A percentile compares a stretch with the other conserved stretches of the same genome.
phyloP scores from a whole-genome alignment of 352 stramenopile genomes.

The Phytophthora parvispora region DNA sequence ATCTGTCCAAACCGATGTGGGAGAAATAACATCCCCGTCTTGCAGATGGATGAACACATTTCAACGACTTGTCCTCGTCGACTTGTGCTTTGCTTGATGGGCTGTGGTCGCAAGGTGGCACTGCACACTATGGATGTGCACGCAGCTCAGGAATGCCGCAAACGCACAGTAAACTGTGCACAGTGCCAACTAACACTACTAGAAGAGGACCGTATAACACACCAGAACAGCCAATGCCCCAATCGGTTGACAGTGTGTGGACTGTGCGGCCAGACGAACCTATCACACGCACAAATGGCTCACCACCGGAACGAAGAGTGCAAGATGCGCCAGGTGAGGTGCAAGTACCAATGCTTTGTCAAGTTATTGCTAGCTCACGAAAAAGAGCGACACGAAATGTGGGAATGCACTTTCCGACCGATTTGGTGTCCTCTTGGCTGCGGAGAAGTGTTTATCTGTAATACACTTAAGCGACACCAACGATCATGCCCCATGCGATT shows the following conservation, averaged over 20 bases:
- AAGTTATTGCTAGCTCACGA: constrained; percentile 67
- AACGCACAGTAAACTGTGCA: constrained; percentile 47
- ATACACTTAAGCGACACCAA: constrained; percentile 66
- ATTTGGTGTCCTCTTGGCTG: constrained; percentile 82
- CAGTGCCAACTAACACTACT: constrained; percentile 45
- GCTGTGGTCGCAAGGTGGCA: constrained; percentile 65
- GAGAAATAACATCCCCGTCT: constrained; percentile 31
- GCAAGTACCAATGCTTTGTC: constrained; percentile 57
- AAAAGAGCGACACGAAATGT: constrained; percentile 64
- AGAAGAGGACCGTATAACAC: constrained; percentile 43
- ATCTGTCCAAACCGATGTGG: constrained; percentile 70
- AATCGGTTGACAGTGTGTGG: constrained; percentile 63
- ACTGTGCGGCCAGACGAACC: constrained; percentile 56
- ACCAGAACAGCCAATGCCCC: constrained; percentile 46
- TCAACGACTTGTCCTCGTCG: constrained; percentile 39
- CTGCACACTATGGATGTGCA: constrained; percentile 56
- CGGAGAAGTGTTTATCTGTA: constrained; percentile 53
- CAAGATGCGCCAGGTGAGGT: constrained; percentile 69
- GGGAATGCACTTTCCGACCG: constrained; percentile 65
- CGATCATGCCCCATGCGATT: constrained; percentile 73
- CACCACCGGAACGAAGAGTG: constrained; percentile 61
- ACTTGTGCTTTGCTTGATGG: constrained; percentile 47
- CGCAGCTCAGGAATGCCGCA: constrained; percentile 46
- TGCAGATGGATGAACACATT: constrained; percentile 55
- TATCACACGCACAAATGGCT: constrained; percentile 41